A percentile compares a stretch with the other conserved stretches of the same genome.
Evolutionary conservation across 108 stramenopile species (phyloP).

Genomic region (Pseudonitzschia multiseries): DNA sequence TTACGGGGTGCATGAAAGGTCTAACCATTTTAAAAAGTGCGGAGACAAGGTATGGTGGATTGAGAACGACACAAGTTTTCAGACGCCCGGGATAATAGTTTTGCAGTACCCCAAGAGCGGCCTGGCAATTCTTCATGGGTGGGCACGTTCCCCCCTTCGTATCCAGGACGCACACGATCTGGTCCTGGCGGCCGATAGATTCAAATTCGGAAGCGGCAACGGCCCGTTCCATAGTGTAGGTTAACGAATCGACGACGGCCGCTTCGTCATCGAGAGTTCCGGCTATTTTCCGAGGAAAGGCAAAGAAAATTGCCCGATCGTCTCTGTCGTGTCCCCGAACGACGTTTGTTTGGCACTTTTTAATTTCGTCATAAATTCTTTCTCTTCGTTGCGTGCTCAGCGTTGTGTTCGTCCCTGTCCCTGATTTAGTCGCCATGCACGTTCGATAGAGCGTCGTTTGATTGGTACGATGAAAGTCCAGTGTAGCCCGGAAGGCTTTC

Average conservation of each 20-base stretch:
- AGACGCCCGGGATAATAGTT: slow-evolving; percentile 41
- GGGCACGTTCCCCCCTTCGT: slow-evolving; percentile 13
- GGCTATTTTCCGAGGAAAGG: slow-evolving; percentile 19
- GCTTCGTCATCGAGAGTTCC: slow-evolving; percentile 14
- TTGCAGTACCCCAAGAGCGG: slow-evolving; percentile 31
- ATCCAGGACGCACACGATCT: slow-evolving; percentile 33
- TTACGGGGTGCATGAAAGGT: slow-evolving; percentile 32
- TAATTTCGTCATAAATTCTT: slow-evolving; percentile 31
- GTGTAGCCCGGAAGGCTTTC: slow-evolving; percentile 14
- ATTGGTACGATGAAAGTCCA: slow-evolving; percentile 22
- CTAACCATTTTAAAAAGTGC: slow-evolving; percentile 29
- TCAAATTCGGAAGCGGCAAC: slow-evolving; percentile 32
- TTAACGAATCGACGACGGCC: slow-evolving; percentile 24
- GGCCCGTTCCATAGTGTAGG: slow-evolving; percentile 42
- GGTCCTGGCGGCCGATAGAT: slow-evolving; percentile 29
- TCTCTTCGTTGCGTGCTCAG: slow-evolving; percentile 12
- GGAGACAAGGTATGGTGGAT: slow-evolving; percentile 37
- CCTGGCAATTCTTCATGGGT: slow-evolving; percentile 25
- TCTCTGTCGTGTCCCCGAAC: slow-evolving; percentile 39
- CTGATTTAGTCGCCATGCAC: slow-evolving; percentile 19
- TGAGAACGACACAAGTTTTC: slow-evolving; percentile 31
- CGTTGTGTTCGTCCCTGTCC: neutral
- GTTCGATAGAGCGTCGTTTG: slow-evolving; percentile 19
- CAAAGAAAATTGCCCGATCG: slow-evolving; percentile 28
- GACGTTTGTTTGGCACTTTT: slow-evolving; percentile 23